These are phyloP conservation scores for Annona squamosa DNA, from an alignment of 164 flowering plant species.

Conservation along the genomic window DNA sequence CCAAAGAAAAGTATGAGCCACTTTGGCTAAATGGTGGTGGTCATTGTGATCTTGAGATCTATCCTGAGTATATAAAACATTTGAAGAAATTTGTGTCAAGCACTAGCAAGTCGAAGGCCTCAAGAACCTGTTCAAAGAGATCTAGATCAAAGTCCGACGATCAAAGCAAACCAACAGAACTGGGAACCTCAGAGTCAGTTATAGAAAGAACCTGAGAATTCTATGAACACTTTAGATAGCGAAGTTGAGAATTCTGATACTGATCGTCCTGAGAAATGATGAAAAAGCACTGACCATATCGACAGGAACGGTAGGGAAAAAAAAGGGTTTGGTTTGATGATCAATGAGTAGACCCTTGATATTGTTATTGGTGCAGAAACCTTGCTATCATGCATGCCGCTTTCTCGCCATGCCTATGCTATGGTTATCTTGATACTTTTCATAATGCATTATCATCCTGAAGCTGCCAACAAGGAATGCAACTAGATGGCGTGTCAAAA, in stretches of 20 bases:
- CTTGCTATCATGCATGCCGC: neutral
- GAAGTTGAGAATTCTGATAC: slow-evolving; percentile 75
- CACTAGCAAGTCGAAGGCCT: slow-evolving; percentile 50
- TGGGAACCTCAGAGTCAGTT: slow-evolving; percentile 38
- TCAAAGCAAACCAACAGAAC: slow-evolving; percentile 38
- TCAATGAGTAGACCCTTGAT: neutral
- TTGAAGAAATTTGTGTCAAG: slow-evolving; percentile 67
- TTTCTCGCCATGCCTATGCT: neutral
- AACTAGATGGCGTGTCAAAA: no score
- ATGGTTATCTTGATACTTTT: neutral
- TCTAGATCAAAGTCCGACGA: slow-evolving; percentile 26
- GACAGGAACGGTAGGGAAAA: slow-evolving; percentile 65
- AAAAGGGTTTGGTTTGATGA: slow-evolving; percentile 63
- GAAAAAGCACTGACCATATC: slow-evolving; percentile 77
- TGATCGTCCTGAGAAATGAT: slow-evolving; percentile 66
- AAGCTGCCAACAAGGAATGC: no score
- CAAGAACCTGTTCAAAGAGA: slow-evolving; percentile 32
- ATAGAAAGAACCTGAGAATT: slow-evolving; percentile 47
- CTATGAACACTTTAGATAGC: slow-evolving; percentile 81
- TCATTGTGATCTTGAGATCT: slow-evolving; percentile 87
- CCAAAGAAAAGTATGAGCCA: slow-evolving; percentile 81
- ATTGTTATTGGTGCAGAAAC: neutral
- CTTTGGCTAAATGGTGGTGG: slow-evolving; percentile 92
- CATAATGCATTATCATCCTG: neutral
- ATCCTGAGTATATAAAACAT: slow-evolving; percentile 81